Base-by-base conservation (phyloP, 805 yeast genomes). In the Ascoidea rubescens region DNA sequence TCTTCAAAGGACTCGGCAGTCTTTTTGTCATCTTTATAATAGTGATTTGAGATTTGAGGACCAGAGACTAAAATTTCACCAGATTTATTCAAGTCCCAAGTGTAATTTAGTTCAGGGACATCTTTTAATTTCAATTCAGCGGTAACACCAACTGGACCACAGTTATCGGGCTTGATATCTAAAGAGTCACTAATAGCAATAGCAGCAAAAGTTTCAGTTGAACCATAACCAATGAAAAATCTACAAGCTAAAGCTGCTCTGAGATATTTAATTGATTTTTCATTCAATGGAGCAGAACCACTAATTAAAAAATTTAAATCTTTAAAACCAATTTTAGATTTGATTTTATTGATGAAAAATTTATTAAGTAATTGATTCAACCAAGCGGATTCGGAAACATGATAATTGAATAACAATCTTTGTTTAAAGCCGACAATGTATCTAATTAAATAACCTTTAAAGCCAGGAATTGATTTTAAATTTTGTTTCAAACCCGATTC, bases 141-240 rank as follows among this genome's bases (percentile, higher is more conserved):
- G 31, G 75, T 70, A 7, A 78, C 67, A 28, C 78, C 73, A n/a
- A 77, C 67, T 1, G 80, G 66, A 5, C 78, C 80, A 54, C 71
- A 66, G 43, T 74, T 68, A 45, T 74, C 73, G 12, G 55, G 51
- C 44, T 64, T 59, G 33, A 66, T 56, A 47, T 73, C 79, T 53
- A 57, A 67, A 5, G 67, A 65, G 48, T 62, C 63, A 8, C 73
- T 63, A 8, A 70, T 56, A 28, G 71, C 64, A 51, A 74, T 60
- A 4, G 82, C 83, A 1, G 84, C 85, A 59, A 80, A 75, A 14
- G 82, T 71, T 63, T 82, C 88, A 5, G 86, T 80, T 55, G 78
- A 66, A 4, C 87, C 86, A 63, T 78, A 78, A 14, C 82, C 82
- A 59, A 77, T 79, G 10, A 66, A 55, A 55, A 77, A 60, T 1